phyloP scores from a whole-genome alignment of 495 filamentous ascomycete species.

The Hypoxylon lenormandii region DNA sequence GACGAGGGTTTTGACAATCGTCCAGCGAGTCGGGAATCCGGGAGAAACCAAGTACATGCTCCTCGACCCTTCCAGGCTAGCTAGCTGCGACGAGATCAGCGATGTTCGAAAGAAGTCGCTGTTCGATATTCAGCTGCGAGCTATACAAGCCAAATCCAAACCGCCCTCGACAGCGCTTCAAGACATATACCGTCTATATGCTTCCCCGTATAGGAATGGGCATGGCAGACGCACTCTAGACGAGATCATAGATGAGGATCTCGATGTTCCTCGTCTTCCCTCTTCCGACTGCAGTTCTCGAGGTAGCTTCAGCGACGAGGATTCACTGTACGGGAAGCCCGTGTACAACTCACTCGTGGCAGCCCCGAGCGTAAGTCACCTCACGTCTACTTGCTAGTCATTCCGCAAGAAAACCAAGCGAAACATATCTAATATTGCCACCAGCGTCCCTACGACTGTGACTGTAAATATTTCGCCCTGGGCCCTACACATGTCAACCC shows the following conservation, averaged over 20 bases:
- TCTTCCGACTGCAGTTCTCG: slow-evolving; percentile 18
- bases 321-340: slow-evolving; percentile 9
- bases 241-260: slow-evolving; percentile 19
- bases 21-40: slow-evolving; percentile 32
- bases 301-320: slow-evolving; percentile 25
- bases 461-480: slow-evolving; percentile 32
- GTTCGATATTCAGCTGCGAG: slow-evolving; percentile 38
- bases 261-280: slow-evolving; percentile 10
- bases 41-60: slow-evolving; percentile 18
- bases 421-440: slow-evolving; percentile 3
- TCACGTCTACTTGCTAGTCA: neutral
- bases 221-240: slow-evolving; percentile 20
- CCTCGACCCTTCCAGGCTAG: slow-evolving; percentile 15
- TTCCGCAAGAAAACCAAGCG: neutral
- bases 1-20: slow-evolving; percentile 14
- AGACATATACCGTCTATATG: slow-evolving; percentile 19
- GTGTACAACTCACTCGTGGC: slow-evolving; percentile 17
- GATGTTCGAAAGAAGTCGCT: slow-evolving; percentile 29
- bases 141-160: slow-evolving; percentile 3
- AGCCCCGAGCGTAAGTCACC: slow-evolving; percentile 6
- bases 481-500: slow-evolving; percentile 34
- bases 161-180: slow-evolving; percentile 8
- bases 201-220: slow-evolving; percentile 22
- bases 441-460: slow-evolving; percentile 29
- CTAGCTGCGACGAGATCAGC: slow-evolving; percentile 20